phyloP scores from a whole-genome alignment of 306 rosid genomes.

The Rosa multiflora region DNA sequence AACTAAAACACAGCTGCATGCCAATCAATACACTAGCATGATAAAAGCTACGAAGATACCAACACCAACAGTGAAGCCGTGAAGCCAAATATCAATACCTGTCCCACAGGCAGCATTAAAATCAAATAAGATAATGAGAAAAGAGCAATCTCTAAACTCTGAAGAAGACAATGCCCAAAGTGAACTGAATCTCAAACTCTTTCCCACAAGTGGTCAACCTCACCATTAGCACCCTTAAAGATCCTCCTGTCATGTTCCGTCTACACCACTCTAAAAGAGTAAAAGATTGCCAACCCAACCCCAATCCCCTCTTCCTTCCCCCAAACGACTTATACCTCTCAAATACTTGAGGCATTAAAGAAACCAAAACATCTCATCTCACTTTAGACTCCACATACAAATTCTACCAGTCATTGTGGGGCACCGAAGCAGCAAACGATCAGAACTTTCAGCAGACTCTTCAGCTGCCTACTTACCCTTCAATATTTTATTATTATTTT shows the following conservation, averaged over 20 bases:
- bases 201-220: background rate
- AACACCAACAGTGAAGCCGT: background rate
- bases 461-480: background rate
- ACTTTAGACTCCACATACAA: background rate
- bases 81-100: background rate
- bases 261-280: background rate
- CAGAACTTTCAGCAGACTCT: background rate
- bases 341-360: background rate
- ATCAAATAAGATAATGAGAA: background rate
- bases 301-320: background rate
- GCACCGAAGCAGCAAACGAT: background rate
- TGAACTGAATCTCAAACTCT: too few species aligned
- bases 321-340: background rate
- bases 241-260: background rate
- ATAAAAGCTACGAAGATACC: too few species aligned
- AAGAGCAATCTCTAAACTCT: background rate
- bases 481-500: background rate
- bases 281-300: background rate
- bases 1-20: background rate
- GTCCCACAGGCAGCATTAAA: background rate
- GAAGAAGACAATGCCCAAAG: background rate
- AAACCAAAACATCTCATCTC: background rate
- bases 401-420: background rate
- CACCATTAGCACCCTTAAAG: background rate
- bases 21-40: background rate